These are phyloP conservation scores for Lentinula boryana DNA, from an alignment of 768 basidiomycete species.

Conservation along the genomic window DNA sequence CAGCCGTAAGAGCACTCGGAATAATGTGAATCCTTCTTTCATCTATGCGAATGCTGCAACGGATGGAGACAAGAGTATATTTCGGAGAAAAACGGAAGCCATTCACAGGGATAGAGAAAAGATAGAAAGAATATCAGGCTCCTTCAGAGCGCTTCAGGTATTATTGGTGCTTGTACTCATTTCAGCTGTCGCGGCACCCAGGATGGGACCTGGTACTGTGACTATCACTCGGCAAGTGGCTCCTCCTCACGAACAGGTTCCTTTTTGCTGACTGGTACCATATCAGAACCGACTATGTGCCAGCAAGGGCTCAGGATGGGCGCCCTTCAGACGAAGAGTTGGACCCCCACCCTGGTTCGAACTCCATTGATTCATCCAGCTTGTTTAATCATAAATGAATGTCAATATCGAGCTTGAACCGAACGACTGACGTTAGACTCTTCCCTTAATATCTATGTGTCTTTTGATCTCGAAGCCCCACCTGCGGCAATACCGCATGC, in stretches of 20 bases:
- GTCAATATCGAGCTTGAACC: not conserved
- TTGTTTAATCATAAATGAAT: not conserved
- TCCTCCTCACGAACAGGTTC: not conserved
- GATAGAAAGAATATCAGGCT: conserved; percentile 21
- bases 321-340: not conserved
- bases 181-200: conserved; percentile 1
- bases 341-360: not conserved
- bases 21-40: not conserved
- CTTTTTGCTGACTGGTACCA: not conserved
- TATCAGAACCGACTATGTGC: not conserved
- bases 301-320: not conserved
- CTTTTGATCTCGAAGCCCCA: not conserved
- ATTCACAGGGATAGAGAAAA: conserved; percentile 14
- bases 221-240: not conserved
- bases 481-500: not conserved
- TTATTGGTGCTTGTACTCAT: not conserved
- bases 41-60: not conserved
- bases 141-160: conserved; percentile 21
- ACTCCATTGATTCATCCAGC: not conserved
- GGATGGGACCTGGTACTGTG: not conserved
- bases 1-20: not conserved
- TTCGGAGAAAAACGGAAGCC: conserved; percentile 1
- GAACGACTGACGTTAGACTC: not conserved
- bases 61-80: conserved; percentile 4
- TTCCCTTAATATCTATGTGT: not conserved